A percentile compares a stretch with the other conserved stretches of the same genome.
Evolutionary conservation across 805 yeast genomes (phyloP).

Genomic region (Diddensiella santjacobensis): DNA sequence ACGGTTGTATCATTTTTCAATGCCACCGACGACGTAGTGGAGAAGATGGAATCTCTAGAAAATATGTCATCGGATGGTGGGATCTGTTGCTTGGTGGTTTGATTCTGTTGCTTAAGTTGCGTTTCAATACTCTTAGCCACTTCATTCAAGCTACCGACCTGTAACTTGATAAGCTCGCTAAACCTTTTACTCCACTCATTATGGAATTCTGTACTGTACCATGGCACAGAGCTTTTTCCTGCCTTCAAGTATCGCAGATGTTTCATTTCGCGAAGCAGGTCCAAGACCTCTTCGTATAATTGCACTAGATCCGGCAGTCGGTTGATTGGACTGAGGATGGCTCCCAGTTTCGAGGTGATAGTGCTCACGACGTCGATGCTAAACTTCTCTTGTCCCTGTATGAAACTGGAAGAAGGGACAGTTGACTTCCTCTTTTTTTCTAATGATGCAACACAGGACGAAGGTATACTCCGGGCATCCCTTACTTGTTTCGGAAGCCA

Average conservation of each 20-base stretch:
- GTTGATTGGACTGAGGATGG: conserved; percentile 3
- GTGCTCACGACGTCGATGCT: conserved; percentile 4
- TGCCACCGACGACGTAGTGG: background rate
- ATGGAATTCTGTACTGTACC: conserved; percentile 6
- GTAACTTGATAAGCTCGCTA: background rate
- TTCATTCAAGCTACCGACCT: background rate
- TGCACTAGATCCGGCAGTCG: conserved; percentile 12
- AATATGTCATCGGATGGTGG: background rate
- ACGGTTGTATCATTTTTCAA: background rate
- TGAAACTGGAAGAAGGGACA: background rate
- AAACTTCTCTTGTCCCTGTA: conserved; percentile 1
- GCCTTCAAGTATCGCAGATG: conserved; percentile 4
- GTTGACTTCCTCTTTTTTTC: conserved; percentile 1
- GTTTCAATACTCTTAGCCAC: background rate
- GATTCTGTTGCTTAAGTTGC: background rate
- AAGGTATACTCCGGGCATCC: conserved; percentile 16
- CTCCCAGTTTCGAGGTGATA: conserved; percentile 7
- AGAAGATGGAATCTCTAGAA: background rate
- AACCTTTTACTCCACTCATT: conserved; percentile 11
- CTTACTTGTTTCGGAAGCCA: conserved; percentile 21
- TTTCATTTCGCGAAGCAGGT: conserved; percentile 10
- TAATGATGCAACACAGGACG: conserved; percentile 6
- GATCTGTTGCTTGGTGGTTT: background rate
- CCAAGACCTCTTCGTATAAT: conserved; percentile 9
- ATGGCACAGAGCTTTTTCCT: background rate